A percentile compares a stretch with the other conserved stretches of the same genome.
Evolutionary conservation across 2,329 filamentous ascomycete genomes (phyloP).

Genomic region (Cucurbitaria berberidis): DNA sequence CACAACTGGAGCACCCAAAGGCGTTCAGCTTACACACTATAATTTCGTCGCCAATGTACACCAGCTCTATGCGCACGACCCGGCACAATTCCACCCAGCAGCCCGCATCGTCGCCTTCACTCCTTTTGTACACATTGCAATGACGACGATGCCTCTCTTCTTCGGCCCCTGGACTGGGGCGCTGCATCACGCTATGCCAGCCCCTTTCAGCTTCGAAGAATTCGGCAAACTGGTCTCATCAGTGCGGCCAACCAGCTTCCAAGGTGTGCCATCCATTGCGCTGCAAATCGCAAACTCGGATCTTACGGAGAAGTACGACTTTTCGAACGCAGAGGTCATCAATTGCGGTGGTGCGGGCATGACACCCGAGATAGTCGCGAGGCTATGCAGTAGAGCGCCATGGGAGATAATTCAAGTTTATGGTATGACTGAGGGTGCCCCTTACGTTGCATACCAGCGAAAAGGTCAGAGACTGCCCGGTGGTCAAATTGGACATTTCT

Average conservation of each 20-base stretch:
- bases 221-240: slow-evolving; percentile 57
- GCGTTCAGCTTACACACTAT: slow-evolving; percentile 27
- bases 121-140: slow-evolving; percentile 5
- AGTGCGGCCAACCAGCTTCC: slow-evolving; percentile 52
- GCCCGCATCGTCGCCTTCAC: slow-evolving; percentile 19
- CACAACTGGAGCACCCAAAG: slow-evolving; percentile 28
- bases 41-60: slow-evolving; percentile 35
- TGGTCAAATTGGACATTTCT: slow-evolving; percentile 65
- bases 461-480: slow-evolving; percentile 62
- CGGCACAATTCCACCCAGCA: slow-evolving; percentile 12
- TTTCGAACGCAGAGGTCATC: slow-evolving; percentile 76
- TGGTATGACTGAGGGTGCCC: slow-evolving; percentile 56
- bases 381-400: slow-evolving; percentile 72
- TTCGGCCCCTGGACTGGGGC: slow-evolving; percentile 53
- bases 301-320: slow-evolving; percentile 75
- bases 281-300: slow-evolving; percentile 79
- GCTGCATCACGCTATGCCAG: slow-evolving; percentile 37
- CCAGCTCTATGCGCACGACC: slow-evolving; percentile 22
- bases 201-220: background rate
- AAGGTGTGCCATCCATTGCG: slow-evolving; percentile 78
- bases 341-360: slow-evolving; percentile 76
- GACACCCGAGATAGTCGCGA: slow-evolving; percentile 70
- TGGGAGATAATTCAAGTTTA: slow-evolving; percentile 58
- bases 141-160: slow-evolving; percentile 54
- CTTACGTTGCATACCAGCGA: slow-evolving; percentile 52